Evolutionary conservation across 1,284 basidiomycete genomes (phyloP).

Genomic region (Cutaneotrichosporon cyanovorans): DNA sequence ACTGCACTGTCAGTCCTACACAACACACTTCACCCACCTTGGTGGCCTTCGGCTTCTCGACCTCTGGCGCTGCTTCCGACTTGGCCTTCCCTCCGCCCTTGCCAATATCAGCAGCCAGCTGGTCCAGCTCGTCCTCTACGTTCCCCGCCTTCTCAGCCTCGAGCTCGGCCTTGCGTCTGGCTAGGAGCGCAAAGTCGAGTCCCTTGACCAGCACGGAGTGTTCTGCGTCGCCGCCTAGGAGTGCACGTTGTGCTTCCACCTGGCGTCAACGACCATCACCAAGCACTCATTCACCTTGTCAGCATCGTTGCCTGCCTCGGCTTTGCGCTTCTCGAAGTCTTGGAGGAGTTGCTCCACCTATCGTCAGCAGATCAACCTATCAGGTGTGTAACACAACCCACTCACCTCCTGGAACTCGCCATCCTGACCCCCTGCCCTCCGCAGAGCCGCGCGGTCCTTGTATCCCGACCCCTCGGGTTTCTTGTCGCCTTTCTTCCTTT

Average conservation of each 20-base stretch:
- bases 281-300: conserved; percentile 15
- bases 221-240: conserved; percentile 78
- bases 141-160: conserved; percentile 53
- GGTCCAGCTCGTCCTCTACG: conserved; percentile 70
- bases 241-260: conserved; percentile 68
- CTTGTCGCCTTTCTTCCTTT: conserved; percentile 21
- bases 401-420: conserved; percentile 42
- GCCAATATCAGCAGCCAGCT: conserved; percentile 8
- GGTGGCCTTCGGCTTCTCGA: not conserved
- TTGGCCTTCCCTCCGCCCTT: conserved; percentile 10
- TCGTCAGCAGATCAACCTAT: conserved; percentile 4
- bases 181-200: conserved; percentile 76
- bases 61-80: not conserved
- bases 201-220: conserved; percentile 80
- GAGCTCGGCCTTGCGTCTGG: conserved; percentile 66
- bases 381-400: too few relatives aligned
- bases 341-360: conserved; percentile 71
- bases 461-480: conserved; percentile 28
- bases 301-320: conserved; percentile 54
- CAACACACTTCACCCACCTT: conserved; percentile 25
- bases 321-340: conserved; percentile 64
- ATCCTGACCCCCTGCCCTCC: conserved; percentile 36
- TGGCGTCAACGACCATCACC: conserved; percentile 29
- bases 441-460: conserved; percentile 42
- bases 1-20: conserved; percentile 23